Evolutionary conservation across 805 yeast species (phyloP), one percentile per base, ranked within the genome.

Genomic region (Metschnikowia shivogae): DNA sequence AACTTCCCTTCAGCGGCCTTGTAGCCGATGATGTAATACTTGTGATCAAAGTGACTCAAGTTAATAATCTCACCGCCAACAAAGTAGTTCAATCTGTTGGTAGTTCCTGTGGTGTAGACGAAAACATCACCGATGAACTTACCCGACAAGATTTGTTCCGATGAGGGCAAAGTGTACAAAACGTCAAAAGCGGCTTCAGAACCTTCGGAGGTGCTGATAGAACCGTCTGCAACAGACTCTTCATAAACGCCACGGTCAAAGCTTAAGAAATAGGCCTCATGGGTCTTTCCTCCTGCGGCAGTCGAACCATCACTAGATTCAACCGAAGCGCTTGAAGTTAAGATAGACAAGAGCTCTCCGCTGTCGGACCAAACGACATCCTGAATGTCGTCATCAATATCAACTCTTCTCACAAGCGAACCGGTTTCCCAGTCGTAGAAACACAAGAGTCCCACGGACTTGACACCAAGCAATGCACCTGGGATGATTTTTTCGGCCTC

Each of bases 91-190:
- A 93, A 76, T 65, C 98, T 81, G 69, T 89, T 88, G 33, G 74
- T 61, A 20, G 95, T 76, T 14, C 81, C 60, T 2, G 97, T 89
- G 12, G 97, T 88, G 72, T 85, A 93, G 43, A 93, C 80, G 64
- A 92, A 90, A 37, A 93, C 97, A 70, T 93, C 98, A 54, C 98
- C 99, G 58, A 90, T 89, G 89, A 97, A 93, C 64, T 83, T 84
- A 59, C 97, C 97, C 26, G 95, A 84, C 48, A 86, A 80, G 32
- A 92, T 79, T 14, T 82, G 70, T 63, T 93, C 99, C 2, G 72
- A 55, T 22, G 73, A 65, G 46, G 79, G 77, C 48, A 89, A 77
- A 50, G 95, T 96, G 58, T 84, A 80, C 46, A 88, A 72, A 20
- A 90, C 90, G 44, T 87, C 95, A 63, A 93, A 89, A 12, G 92